Percentiles rank a stretch among this genome's conserved stretches.
Conservation (phyloP, 2,329 filamentous ascomycete genomes). For the Hypoxylon sp. region DNA sequence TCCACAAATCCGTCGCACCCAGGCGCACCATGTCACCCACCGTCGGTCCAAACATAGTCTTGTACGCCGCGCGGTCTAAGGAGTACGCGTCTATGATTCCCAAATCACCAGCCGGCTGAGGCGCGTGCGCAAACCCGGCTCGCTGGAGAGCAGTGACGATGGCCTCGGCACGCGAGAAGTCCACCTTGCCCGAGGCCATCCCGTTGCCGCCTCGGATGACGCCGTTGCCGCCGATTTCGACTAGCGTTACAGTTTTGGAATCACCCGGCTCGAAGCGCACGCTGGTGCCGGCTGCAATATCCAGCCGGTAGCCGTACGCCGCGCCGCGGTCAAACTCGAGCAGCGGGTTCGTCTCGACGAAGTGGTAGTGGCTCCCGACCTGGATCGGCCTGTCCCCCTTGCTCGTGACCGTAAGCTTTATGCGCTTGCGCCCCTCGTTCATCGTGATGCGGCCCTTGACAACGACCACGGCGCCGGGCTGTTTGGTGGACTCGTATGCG, state of each 20-base stretch:
- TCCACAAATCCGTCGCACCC: slow-evolving; percentile 87
- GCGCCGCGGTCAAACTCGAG: slow-evolving; percentile 87
- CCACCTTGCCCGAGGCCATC: slow-evolving; percentile 79
- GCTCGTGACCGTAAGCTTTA: slow-evolving; percentile 82
- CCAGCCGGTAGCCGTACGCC: slow-evolving; percentile 86
- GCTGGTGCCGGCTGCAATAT: slow-evolving; percentile 91
- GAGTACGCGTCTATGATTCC: slow-evolving; percentile 70
- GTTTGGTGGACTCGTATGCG: slow-evolving; percentile 74
- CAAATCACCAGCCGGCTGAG: slow-evolving; percentile 69
- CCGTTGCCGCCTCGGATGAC: slow-evolving; percentile 87
- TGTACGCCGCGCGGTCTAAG: slow-evolving; percentile 84
- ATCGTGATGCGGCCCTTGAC: slow-evolving; percentile 75
- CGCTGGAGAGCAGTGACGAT: slow-evolving; percentile 75
- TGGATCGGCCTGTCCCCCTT: slow-evolving; percentile 91
- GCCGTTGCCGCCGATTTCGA: slow-evolving; percentile 85
- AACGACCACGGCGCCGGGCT: slow-evolving; percentile 84
- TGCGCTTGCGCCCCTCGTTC: slow-evolving; percentile 79
- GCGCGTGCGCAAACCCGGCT: slow-evolving; percentile 81
- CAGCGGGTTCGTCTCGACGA: slow-evolving; percentile 92
- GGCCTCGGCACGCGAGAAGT: slow-evolving; percentile 69
- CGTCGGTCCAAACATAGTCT: slow-evolving; percentile 92
- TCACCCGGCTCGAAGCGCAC: slow-evolving; percentile 95
- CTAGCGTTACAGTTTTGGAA: slow-evolving; percentile 87
- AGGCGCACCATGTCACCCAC: slow-evolving; percentile 86
- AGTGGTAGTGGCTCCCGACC: slow-evolving; percentile 95